phyloP scores from a whole-genome alignment of 257 asterid species.

The Solanum sejunctum region DNA sequence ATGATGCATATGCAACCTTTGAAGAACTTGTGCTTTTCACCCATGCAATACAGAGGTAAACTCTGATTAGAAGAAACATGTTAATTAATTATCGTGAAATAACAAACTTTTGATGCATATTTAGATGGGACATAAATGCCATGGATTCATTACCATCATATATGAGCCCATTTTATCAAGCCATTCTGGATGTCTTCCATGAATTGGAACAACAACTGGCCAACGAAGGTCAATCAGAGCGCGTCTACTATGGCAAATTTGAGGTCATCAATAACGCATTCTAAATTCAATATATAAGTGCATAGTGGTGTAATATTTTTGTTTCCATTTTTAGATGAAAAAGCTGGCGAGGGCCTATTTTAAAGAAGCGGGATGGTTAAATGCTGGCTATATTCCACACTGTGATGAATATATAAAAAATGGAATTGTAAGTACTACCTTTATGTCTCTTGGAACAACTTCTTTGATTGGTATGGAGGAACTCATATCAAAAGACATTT shows the following conservation, averaged over 20 bases:
- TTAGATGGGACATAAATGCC: conserved; percentile 20
- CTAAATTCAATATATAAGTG: no score
- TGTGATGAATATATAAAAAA: not conserved
- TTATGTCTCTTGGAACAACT: conserved; percentile 1
- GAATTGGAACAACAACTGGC: conserved; percentile 17
- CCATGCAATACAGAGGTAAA: conserved; percentile 22
- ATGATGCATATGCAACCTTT: not conserved
- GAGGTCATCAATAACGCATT: not conserved
- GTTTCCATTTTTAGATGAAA: not conserved
- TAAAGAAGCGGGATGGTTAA: not conserved
- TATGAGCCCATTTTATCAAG: conserved; percentile 18
- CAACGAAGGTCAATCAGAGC: conserved; percentile 5
- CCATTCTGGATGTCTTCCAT: conserved; percentile 5
- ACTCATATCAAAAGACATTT: not conserved
- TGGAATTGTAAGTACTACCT: conserved; percentile 6
- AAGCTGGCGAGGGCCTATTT: not conserved
- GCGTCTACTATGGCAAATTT: not conserved
- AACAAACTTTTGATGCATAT: not conserved
- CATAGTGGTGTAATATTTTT: not conserved
- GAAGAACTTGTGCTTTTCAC: not conserved
- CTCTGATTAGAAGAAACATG: not conserved
- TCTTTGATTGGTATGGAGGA: conserved; percentile 24
- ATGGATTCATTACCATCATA: conserved; percentile 21
- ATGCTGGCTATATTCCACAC: not conserved
- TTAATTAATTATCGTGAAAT: not conserved